Conservation (phyloP, 139 green algal species). For the Chlorella vulgaris region DNA sequence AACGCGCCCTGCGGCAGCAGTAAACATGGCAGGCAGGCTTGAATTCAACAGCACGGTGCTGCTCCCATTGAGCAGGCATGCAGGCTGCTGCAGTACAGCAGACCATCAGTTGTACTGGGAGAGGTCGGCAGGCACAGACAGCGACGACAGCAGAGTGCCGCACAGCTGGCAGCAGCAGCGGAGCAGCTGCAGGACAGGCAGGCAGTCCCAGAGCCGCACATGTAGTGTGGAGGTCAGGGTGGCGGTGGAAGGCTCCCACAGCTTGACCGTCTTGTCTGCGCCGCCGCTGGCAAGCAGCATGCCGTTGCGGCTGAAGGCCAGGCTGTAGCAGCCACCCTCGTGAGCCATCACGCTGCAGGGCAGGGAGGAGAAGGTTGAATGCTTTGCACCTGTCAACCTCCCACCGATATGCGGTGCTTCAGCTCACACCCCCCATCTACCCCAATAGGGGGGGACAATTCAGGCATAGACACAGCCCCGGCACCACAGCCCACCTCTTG, state of each 20-base stretch:
- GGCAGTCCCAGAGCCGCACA: no score
- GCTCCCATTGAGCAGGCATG: no score
- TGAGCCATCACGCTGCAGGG: conserved; percentile 41
- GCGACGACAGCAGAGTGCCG: background rate
- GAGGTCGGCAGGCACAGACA: no score
- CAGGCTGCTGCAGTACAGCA: no score
- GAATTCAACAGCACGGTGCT: no score
- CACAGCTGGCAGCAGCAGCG: background rate
- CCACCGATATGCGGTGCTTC: no score
- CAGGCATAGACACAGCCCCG: no score
- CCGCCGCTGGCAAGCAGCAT: conserved; percentile 67
- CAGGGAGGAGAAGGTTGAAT: background rate
- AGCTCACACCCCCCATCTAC: no score
- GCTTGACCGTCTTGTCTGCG: conserved; percentile 62
- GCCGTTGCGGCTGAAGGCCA: conserved; percentile 58
- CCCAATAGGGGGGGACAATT: no score
- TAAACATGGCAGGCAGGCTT: background rate
- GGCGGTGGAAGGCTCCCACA: conserved; percentile 63
- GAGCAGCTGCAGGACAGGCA: no score
- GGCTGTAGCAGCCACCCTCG: conserved; percentile 57
- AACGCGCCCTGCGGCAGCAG: conserved; percentile 44
- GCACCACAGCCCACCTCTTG: conserved; percentile 19
- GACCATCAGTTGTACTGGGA: no score
- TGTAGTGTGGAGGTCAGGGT: conserved; percentile 32
- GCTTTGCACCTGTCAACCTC: no score